phyloP scores from a whole-genome alignment of 129 eudicot species.

The Lonicera japonica region DNA sequence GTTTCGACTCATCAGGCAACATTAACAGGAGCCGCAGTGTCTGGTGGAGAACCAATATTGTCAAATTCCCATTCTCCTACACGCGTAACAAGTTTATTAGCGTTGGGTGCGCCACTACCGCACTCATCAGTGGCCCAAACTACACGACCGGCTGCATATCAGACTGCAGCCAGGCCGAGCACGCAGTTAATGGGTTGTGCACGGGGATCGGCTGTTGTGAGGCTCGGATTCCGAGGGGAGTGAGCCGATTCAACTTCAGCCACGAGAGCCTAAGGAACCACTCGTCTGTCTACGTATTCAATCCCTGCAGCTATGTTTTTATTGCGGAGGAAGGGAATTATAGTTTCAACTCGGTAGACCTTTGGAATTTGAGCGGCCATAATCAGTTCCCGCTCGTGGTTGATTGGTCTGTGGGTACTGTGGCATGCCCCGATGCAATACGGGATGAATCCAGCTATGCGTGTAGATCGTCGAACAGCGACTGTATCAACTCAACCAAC shows the following conservation, averaged over 20 bases:
- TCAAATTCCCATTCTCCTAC: too few species aligned
- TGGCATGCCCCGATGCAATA: too few species aligned
- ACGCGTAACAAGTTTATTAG: not conserved
- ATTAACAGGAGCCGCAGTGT: too few species aligned
- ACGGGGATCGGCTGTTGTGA: conserved; percentile 15
- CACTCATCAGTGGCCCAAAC: not conserved
- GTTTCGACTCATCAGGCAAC: too few species aligned
- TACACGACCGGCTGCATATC: not conserved
- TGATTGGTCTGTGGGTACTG: too few species aligned
- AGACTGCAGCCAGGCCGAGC: not conserved
- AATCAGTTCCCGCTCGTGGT: too few species aligned
- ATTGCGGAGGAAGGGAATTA: conserved; percentile 3
- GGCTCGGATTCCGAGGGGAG: conserved; percentile 2
- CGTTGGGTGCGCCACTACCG: not conserved
- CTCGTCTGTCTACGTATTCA: not conserved
- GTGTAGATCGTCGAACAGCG: too few species aligned
- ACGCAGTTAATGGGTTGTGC: conserved; percentile 1
- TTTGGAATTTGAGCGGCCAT: too few species aligned
- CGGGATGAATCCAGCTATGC: too few species aligned
- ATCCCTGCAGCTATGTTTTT: conserved; percentile 11
- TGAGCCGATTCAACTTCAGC: not conserved
- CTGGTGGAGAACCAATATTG: too few species aligned
- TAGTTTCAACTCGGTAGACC: too few species aligned
- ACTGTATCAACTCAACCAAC: too few species aligned
- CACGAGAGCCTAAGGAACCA: not conserved